Conservation (phyloP, 495 filamentous ascomycete species). For the Lichenothelia convexa region DNA sequence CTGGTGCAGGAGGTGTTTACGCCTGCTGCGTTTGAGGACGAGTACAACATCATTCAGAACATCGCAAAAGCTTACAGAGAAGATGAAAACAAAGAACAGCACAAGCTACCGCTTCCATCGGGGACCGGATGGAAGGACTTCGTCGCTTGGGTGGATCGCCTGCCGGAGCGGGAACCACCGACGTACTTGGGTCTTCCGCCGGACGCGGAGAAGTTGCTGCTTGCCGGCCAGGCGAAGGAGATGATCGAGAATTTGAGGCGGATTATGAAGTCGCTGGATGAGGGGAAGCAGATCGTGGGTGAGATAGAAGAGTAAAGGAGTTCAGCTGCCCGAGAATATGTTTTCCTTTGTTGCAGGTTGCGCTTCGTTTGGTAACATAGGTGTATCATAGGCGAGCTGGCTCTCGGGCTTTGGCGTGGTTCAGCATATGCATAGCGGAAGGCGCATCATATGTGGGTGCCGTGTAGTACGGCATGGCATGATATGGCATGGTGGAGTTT, state of each 20-base stretch:
- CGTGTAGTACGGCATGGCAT: too few species aligned
- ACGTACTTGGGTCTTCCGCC: constrained; percentile 92
- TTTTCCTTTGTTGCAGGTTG: too few species aligned
- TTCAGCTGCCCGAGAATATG: too few species aligned
- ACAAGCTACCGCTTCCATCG: constrained; percentile 54
- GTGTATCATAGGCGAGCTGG: too few species aligned
- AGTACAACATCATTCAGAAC: constrained; percentile 67
- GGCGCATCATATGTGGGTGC: too few species aligned
- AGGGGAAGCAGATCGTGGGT: constrained; percentile 78
- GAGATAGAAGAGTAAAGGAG: constrained; percentile 27
- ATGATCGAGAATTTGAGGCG: constrained; percentile 71
- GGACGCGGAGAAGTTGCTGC: constrained; percentile 87
- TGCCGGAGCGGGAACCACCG: constrained; percentile 91
- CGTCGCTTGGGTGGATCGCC: constrained; percentile 70
- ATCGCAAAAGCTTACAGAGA: constrained; percentile 19
- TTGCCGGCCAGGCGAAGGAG: constrained; percentile 74
- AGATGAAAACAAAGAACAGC: constrained; percentile 32
- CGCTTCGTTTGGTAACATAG: too few species aligned
- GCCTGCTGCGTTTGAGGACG: constrained; percentile 72
- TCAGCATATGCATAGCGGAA: too few species aligned
- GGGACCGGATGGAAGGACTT: constrained; percentile 74
- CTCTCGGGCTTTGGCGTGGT: too few species aligned
- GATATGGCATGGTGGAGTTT: too few species aligned
- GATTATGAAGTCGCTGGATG: constrained; percentile 73
- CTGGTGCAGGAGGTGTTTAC: constrained; percentile 67